Evolutionary conservation across 2,329 filamentous ascomycete genomes (phyloP).

Genomic region (Colletotrichum cordylinicola): DNA sequence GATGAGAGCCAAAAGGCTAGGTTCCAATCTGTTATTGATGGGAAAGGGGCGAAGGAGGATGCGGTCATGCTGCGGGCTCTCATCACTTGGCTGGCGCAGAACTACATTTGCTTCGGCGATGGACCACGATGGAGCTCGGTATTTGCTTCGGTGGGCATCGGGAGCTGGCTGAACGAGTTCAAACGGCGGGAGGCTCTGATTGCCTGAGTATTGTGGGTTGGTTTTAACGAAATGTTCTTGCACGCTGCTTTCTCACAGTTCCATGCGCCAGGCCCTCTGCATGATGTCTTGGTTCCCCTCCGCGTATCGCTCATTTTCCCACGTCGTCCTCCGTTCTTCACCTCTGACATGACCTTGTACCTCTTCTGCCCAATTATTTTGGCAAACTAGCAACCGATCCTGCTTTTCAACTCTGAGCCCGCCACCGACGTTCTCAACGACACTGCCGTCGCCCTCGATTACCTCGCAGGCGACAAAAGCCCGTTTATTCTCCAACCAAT

Average conservation of each 20-base stretch:
- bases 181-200: not conserved
- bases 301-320: not conserved
- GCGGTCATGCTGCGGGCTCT: not conserved
- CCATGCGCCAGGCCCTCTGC: not conserved
- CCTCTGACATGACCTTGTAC: not conserved
- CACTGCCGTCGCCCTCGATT: not conserved
- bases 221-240: not conserved
- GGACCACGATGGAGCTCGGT: slow-evolving; percentile 16
- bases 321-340: not conserved
- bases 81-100: not conserved
- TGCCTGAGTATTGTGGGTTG: not conserved
- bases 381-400: not conserved
- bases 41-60: not conserved
- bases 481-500: not conserved
- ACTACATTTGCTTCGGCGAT: slow-evolving; percentile 16
- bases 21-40: slow-evolving; percentile 3
- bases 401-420: not conserved
- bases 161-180: slow-evolving; percentile 5
- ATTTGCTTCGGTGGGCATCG: not conserved
- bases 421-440: not conserved
- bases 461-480: not conserved
- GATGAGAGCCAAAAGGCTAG: not conserved
- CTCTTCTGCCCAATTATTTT: not conserved
- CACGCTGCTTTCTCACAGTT: not conserved
- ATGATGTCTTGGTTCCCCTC: not conserved